phyloP scores from a whole-genome alignment of 2,329 filamentous ascomycete genomes.

The Botrytis byssoidea region DNA sequence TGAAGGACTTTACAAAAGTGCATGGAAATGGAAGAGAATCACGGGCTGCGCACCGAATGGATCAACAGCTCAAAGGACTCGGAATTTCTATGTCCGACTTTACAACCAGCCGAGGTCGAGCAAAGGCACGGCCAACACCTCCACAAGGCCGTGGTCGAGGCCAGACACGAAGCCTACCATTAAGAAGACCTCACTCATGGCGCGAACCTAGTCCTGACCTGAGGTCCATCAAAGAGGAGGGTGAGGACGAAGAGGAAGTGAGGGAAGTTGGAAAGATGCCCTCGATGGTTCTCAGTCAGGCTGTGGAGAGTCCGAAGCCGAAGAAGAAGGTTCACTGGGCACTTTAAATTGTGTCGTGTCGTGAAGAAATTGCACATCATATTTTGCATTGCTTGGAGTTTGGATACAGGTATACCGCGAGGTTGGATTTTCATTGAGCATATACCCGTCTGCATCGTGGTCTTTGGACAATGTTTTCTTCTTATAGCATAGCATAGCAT shows the following conservation, averaged over 20 bases:
- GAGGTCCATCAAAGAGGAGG: slow-evolving; percentile 36
- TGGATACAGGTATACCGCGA: slow-evolving; percentile 12
- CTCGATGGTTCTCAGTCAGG: slow-evolving; percentile 17
- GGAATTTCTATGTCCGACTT: slow-evolving; percentile 32
- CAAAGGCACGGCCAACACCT: slow-evolving; percentile 29
- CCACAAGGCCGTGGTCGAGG: slow-evolving; percentile 29
- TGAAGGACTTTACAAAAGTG: slow-evolving; percentile 34
- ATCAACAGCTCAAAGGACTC: slow-evolving; percentile 29
- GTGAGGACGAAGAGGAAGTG: slow-evolving; percentile 26
- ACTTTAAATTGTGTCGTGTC: slow-evolving; percentile 26
- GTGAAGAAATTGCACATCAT: slow-evolving; percentile 22
- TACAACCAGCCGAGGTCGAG: slow-evolving; percentile 30
- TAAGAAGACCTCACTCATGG: slow-evolving; percentile 36
- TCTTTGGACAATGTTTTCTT: not conserved
- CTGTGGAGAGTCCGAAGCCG: slow-evolving; percentile 26
- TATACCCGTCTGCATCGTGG: not conserved
- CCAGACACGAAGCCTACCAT: slow-evolving; percentile 32
- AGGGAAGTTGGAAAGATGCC: slow-evolving; percentile 9
- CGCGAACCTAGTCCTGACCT: slow-evolving; percentile 38
- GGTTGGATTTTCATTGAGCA: slow-evolving; percentile 12
- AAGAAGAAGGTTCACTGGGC: slow-evolving; percentile 40
- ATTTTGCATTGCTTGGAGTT: slow-evolving; percentile 27
- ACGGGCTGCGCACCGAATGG: slow-evolving; percentile 23
- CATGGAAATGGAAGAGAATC: slow-evolving; percentile 28
- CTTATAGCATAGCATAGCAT: not conserved